A percentile compares a stretch with the other conserved stretches of the same genome.
These are phyloP conservation scores for Neurospora crassa DNA, from an alignment of 2,329 filamentous ascomycete genomes.

Conservation along the genomic window DNA sequence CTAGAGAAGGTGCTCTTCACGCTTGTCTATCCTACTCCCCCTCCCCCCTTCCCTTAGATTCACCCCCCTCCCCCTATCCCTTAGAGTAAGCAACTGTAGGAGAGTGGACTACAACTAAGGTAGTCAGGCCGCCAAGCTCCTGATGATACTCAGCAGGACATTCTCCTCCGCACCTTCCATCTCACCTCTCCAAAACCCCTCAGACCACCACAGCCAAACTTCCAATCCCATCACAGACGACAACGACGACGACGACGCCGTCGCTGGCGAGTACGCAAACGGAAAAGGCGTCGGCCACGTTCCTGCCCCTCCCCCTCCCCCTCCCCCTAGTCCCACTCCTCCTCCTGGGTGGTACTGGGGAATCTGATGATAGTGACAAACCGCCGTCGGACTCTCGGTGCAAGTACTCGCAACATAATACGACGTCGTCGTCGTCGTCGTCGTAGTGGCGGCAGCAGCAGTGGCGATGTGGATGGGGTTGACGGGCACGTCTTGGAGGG, in stretches of 20 bases:
- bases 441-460: neutral
- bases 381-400: neutral
- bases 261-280: neutral
- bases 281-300: neutral
- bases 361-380: neutral
- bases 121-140: neutral
- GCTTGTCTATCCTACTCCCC: slow-evolving; percentile 8
- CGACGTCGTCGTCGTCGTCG: neutral
- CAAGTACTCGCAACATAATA: neutral
- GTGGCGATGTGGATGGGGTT: neutral
- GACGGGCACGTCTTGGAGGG: neutral
- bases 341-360: too few species aligned
- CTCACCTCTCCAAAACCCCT: neutral
- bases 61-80: too few species aligned
- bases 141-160: neutral
- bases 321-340: too few species aligned
- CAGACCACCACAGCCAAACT: neutral
- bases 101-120: too few species aligned
- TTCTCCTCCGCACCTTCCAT: neutral
- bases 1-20: slow-evolving; percentile 9
- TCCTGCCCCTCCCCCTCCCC: too few species aligned
- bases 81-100: too few species aligned
- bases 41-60: too few species aligned
- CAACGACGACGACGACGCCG: neutral
- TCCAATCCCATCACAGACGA: neutral